phyloP scores from a whole-genome alignment of 768 basidiomycete genomes.

The Mycena chlorophos region DNA sequence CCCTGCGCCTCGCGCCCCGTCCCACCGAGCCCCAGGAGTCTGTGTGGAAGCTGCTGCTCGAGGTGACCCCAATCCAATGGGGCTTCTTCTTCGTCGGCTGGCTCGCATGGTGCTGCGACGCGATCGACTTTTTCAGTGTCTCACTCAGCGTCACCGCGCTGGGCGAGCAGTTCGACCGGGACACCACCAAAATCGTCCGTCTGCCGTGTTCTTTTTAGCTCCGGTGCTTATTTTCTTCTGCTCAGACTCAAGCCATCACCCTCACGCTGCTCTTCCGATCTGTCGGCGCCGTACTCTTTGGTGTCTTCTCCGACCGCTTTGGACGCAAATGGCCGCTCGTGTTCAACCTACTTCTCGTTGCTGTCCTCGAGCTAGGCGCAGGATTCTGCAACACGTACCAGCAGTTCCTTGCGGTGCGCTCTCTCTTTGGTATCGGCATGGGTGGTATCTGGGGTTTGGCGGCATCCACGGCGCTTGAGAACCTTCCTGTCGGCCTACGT shows the following conservation, averaged over 20 bases:
- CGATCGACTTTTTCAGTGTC: conserved; percentile 84
- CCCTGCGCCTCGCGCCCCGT: conserved; percentile 16
- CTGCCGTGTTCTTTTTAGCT: neutral
- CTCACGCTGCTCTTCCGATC: conserved; percentile 91
- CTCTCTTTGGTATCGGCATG: conserved; percentile 86
- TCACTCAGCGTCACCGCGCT: conserved; percentile 56
- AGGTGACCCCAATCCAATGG: conserved; percentile 14
- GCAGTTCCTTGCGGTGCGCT: conserved; percentile 80
- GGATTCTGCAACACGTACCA: conserved; percentile 77
- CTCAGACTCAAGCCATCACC: conserved; percentile 78
- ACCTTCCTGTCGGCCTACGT: conserved; percentile 82
- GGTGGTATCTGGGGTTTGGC: conserved; percentile 89
- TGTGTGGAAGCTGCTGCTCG: neutral
- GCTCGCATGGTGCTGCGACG: conserved; percentile 87
- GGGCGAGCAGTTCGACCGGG: conserved; percentile 46
- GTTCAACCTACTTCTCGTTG: conserved; percentile 68
- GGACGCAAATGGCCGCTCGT: conserved; percentile 95
- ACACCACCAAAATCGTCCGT: conserved; percentile 43
- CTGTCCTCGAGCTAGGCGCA: conserved; percentile 72
- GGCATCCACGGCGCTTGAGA: conserved; percentile 82
- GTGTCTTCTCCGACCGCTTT: conserved; percentile 82
- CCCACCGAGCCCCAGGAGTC: conserved; percentile 6
- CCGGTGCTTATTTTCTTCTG: neutral
- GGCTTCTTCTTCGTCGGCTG: conserved; percentile 37
- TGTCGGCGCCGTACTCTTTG: conserved; percentile 79